A percentile compares a stretch with the other conserved stretches of the same genome.
These are phyloP conservation scores for Fennellomyces sp. DNA, from an alignment of 371 early-diverging fungal species.

Conservation along the genomic window DNA sequence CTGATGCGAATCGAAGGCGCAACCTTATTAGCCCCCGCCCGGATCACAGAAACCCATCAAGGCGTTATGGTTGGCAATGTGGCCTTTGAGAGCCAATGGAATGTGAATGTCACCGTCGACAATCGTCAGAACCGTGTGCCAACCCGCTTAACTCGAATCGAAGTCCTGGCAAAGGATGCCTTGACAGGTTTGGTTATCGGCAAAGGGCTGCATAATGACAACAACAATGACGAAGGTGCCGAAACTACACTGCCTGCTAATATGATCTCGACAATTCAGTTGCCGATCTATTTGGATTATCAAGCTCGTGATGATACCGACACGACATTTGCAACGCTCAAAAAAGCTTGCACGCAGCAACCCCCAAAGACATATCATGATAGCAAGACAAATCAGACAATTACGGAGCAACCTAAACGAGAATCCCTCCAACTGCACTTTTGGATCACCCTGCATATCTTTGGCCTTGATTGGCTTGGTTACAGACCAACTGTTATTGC, in stretches of 20 bases:
- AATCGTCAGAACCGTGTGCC: conserved; percentile 46
- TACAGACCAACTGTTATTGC: conserved; percentile 47
- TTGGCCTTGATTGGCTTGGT: conserved; percentile 39
- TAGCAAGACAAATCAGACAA: conserved; percentile 16
- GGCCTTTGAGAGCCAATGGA: conserved; percentile 47
- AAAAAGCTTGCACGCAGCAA: conserved; percentile 34
- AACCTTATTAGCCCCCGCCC: conserved; percentile 29
- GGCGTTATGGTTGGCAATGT: conserved; percentile 46
- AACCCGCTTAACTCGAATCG: conserved; percentile 27
- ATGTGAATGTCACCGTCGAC: conserved; percentile 46
- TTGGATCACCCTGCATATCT: conserved; percentile 46
- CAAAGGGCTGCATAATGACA: conserved; percentile 28
- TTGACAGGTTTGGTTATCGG: conserved; percentile 44
- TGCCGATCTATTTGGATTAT: conserved; percentile 41
- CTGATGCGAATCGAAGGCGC: conserved; percentile 54
- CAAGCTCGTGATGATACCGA: conserved; percentile 46
- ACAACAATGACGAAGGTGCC: conserved; percentile 15
- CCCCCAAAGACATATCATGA: conserved; percentile 9
- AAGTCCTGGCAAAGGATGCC: conserved; percentile 41
- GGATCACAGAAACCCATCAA: conserved; percentile 38
- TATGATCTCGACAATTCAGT: conserved; percentile 35
- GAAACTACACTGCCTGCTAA: conserved; percentile 24
- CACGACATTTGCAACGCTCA: conserved; percentile 36
- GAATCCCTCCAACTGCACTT: conserved; percentile 43
- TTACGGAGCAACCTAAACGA: conserved; percentile 19